phyloP scores from a whole-genome alignment of 805 yeast genomes.

The Candida koratica region DNA sequence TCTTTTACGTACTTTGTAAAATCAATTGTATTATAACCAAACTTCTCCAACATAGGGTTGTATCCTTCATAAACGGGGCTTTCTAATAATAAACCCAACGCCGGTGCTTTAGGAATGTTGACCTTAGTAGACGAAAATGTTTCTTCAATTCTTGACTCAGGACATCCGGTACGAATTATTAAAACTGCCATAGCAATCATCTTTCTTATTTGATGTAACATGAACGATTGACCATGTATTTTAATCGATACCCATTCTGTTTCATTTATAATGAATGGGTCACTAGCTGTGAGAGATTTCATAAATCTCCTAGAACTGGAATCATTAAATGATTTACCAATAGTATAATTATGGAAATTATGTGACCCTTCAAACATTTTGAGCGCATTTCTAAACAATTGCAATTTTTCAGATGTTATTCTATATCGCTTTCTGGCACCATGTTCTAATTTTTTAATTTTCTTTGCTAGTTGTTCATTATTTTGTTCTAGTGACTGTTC shows the following conservation, averaged over 20 bases:
- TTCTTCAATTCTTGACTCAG: conserved; percentile 66
- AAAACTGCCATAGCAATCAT: conserved; percentile 95
- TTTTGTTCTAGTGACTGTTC: background rate
- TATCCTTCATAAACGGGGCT: conserved; percentile 88
- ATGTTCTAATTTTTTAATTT: conserved; percentile 61
- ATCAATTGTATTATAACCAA: conserved; percentile 73
- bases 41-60: conserved; percentile 63
- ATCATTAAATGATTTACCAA: conserved; percentile 79
- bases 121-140: conserved; percentile 72
- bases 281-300: conserved; percentile 73
- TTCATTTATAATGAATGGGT: conserved; percentile 86
- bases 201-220: conserved; percentile 96
- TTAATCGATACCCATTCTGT: conserved; percentile 96
- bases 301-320: conserved; percentile 81
- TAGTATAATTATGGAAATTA: conserved; percentile 85
- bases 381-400: conserved; percentile 63
- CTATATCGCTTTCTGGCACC: conserved; percentile 65
- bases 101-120: conserved; percentile 96
- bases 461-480: conserved; percentile 22
- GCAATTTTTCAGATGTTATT: conserved; percentile 58
- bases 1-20: conserved; percentile 62
- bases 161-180: conserved; percentile 82
- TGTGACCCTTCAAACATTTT: conserved; percentile 78
- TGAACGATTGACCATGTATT: conserved; percentile 96
- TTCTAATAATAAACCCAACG: conserved; percentile 84